These are phyloP conservation scores for Allium sativum DNA, from an alignment of 106 monocot genomes.

Conservation along the genomic window DNA sequence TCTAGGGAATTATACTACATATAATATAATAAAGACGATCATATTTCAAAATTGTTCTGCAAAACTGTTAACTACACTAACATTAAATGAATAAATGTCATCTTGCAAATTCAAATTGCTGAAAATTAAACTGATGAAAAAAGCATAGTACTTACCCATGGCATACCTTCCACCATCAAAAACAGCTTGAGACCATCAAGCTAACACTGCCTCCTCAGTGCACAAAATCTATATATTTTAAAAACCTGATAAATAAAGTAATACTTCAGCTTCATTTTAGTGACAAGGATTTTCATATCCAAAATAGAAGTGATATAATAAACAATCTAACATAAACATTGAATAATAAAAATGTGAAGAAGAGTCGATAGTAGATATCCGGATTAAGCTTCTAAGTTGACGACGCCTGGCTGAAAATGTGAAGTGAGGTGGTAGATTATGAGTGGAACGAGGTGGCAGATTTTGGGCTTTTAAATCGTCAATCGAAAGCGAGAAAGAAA, in stretches of 20 bases:
- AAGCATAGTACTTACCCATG: slow-evolving; percentile 24
- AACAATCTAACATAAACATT: neutral
- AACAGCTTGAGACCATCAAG: slow-evolving; percentile 63
- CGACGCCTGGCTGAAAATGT: too few relatives aligned
- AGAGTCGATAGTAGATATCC: too few relatives aligned
- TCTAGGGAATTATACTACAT: slow-evolving; percentile 93
- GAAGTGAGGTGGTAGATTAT: too few relatives aligned
- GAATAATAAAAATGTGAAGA: neutral
- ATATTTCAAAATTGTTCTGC: neutral
- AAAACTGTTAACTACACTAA: neutral
- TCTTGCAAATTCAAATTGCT: slow-evolving; percentile 3
- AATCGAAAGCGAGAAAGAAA: too few relatives aligned
- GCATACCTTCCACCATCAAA: slow-evolving; percentile 62
- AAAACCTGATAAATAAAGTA: slow-evolving; percentile 26
- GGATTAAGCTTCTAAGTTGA: too few relatives aligned
- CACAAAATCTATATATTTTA: slow-evolving; percentile 59
- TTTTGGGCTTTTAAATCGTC: too few relatives aligned
- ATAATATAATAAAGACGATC: slow-evolving; percentile 13
- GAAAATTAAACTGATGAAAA: neutral
- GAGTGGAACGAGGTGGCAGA: too few relatives aligned
- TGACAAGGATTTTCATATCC: neutral
- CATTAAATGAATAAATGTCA: neutral
- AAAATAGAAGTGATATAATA: neutral
- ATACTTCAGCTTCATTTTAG: neutral
- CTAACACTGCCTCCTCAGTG: slow-evolving; percentile 62